These are phyloP conservation scores for Cerrena zonata DNA, from an alignment of 1,284 basidiomycete species.

Conservation along the genomic window DNA sequence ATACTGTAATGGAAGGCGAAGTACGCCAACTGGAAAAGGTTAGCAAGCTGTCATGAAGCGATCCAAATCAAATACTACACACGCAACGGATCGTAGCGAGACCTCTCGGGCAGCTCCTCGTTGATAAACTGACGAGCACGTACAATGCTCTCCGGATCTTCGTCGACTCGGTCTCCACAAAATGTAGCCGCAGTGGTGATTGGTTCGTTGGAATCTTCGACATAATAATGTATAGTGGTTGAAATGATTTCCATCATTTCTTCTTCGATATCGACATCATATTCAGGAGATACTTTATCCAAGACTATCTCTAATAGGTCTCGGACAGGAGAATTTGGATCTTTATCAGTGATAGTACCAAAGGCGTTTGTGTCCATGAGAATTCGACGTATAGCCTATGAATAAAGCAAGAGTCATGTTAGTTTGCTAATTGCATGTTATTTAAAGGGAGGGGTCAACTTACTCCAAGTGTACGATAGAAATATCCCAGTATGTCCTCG, in stretches of 20 bases:
- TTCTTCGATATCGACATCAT: neutral
- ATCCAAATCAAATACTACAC: neutral
- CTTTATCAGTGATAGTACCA: too few relatives aligned
- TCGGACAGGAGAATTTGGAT: too few relatives aligned
- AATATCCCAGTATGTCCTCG: neutral
- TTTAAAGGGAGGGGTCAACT: too few relatives aligned
- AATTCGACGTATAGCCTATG: neutral
- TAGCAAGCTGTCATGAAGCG: too few relatives aligned
- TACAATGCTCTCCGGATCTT: neutral
- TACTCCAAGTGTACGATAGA: too few relatives aligned
- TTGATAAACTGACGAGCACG: neutral
- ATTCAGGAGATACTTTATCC: neutral
- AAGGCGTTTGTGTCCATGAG: too few relatives aligned
- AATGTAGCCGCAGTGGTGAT: neutral
- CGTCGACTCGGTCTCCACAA: neutral
- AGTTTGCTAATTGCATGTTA: too few relatives aligned
- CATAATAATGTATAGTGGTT: neutral
- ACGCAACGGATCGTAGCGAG: neutral
- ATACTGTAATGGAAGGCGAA: constrained; percentile 7
- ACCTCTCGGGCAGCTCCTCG: neutral
- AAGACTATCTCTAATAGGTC: too few relatives aligned
- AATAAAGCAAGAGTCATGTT: neutral
- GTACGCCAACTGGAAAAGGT: constrained; percentile 12
- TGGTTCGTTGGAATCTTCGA: neutral
- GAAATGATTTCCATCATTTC: neutral